Evolutionary conservation across 805 yeast species (phyloP).

Genomic region (Maudiozyma serrabonitensis): DNA sequence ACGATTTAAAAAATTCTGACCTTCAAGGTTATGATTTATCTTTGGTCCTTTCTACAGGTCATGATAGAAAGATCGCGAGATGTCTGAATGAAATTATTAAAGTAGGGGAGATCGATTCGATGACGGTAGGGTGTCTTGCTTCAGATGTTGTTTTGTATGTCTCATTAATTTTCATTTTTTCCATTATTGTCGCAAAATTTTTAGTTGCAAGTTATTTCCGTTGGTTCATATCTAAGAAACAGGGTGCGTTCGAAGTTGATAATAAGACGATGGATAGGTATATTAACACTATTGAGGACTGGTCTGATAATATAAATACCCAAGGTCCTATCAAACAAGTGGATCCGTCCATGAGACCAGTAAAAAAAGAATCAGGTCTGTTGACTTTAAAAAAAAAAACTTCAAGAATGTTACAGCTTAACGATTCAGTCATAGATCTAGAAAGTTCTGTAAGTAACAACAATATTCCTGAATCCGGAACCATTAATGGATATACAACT

Average conservation of each 20-base stretch:
- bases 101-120: slow-evolving; percentile 84
- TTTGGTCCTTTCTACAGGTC: slow-evolving; percentile 51
- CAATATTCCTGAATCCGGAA: neutral
- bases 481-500: slow-evolving; percentile 33
- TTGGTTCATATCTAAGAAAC: slow-evolving; percentile 69
- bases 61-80: slow-evolving; percentile 61
- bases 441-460: neutral
- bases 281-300: slow-evolving; percentile 63
- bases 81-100: slow-evolving; percentile 79
- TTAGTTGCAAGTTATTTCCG: slow-evolving; percentile 80
- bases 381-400: slow-evolving; percentile 32
- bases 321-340: slow-evolving; percentile 45
- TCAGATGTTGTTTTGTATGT: slow-evolving; percentile 72
- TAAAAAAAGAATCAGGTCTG: slow-evolving; percentile 20
- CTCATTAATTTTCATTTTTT: slow-evolving; percentile 74
- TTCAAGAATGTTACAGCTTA: slow-evolving; percentile 21
- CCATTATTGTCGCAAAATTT: slow-evolving; percentile 71
- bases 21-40: slow-evolving; percentile 79
- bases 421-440: slow-evolving; percentile 10
- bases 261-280: slow-evolving; percentile 53
- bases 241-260: slow-evolving; percentile 65
- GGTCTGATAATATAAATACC: slow-evolving; percentile 62
- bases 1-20: slow-evolving; percentile 41
- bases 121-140: slow-evolving; percentile 89
- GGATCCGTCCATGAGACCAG: slow-evolving; percentile 44